Base-by-base conservation (phyloP, 441 rosid species). In the Kokia cookei region DNA sequence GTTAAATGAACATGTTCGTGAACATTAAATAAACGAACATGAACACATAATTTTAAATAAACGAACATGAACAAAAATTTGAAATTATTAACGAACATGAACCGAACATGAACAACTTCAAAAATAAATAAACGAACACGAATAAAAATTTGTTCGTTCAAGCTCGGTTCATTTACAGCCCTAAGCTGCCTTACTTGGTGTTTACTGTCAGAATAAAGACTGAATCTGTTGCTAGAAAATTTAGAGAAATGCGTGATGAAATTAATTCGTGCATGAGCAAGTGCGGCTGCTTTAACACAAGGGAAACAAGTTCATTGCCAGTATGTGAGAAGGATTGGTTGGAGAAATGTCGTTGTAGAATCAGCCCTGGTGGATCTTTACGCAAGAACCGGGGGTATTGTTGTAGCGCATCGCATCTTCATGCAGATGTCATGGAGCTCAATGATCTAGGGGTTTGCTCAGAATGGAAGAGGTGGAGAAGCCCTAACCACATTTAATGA, bases 301-400 rank as follows among this genome's bases (percentile, higher is more conserved):
- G 97, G 97, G 73, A 91, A 87, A 86, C 96, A 93, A 83, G 81
- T 93, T 68, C 98, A 93, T 60, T 87, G 94, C 73, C 94, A 88
- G 76, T 93, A 93, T 57, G 80, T 92, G 27, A 85, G 94, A 82
- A 88, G 89, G 75, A 91, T 88, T 27, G 86, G 94, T 73, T 81
- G 81, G 90, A 71, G 83, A 76, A 85, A 91, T 77, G 90, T 94
- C 54, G 84, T 91, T 55, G 82, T 88, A 42, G 97, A 94, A 81
- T 94, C 98, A 2, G 97, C 97, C 75, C 84, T 94, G 53, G 90
- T 94, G 63, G 90, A 87, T 83, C 89, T 90, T 50, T 91, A 94
- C 70, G 97, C 97, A 63, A 92, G 90, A 83, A 90, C 94, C 19
- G 94, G 96, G 14, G 82, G 86, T 75, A 72, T 91, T 63, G 87